Conservation (phyloP, 2,329 filamentous ascomycete genomes). For the Trichoderma sp. region DNA sequence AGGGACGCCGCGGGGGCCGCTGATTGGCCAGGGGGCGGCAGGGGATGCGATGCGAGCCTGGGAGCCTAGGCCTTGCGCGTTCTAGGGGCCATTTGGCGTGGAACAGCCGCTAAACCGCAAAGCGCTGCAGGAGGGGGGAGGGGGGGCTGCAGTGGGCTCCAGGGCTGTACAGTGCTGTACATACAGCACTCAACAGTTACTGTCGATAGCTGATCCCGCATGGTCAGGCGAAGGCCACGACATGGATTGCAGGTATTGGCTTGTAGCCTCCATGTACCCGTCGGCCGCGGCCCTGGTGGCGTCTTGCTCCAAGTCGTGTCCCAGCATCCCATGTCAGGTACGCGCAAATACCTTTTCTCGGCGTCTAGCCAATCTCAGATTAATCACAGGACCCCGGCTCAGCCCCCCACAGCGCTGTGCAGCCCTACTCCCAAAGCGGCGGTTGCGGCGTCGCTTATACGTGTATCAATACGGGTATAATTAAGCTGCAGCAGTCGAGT, state of each 20-base stretch:
- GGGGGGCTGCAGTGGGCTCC: too few species aligned
- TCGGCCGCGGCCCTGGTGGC: neutral
- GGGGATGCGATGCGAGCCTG: conserved; percentile 4
- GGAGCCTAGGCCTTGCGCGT: neutral
- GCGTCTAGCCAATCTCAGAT: neutral
- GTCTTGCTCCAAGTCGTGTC: neutral
- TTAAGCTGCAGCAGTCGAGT: neutral
- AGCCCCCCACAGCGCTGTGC: neutral
- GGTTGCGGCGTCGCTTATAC: neutral
- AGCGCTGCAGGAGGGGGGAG: neutral
- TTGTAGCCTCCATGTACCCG: neutral
- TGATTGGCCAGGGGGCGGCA: conserved; percentile 2
- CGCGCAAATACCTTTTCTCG: neutral
- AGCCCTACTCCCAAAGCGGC: neutral
- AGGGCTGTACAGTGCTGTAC: too few species aligned
- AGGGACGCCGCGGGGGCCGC: neutral
- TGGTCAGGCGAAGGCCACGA: too few species aligned
- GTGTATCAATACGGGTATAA: neutral
- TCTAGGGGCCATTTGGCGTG: neutral
- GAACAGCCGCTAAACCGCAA: neutral
- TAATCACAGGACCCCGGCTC: neutral
- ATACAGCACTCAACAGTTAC: too few species aligned
- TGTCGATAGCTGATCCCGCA: too few species aligned
- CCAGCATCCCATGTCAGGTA: conserved; percentile 1
- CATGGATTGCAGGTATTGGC: neutral